Evolutionary conservation across 306 rosid genomes (phyloP), one percentile per base, ranked within the genome.

Genomic region (Argentina anserina): DNA sequence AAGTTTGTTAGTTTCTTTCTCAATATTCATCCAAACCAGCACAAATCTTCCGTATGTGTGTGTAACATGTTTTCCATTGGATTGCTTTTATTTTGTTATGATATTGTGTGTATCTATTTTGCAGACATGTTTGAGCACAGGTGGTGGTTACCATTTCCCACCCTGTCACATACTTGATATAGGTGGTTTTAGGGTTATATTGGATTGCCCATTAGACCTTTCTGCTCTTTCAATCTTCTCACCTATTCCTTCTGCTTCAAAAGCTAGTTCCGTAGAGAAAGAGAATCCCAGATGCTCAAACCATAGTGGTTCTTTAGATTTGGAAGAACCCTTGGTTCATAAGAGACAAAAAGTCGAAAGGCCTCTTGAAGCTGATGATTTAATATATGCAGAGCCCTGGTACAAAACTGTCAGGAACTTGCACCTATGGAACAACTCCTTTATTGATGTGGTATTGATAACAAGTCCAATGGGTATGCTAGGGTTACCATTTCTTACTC

Each of bases 401-500:
- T 92, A 92, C 86, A 86, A 72, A 76, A 87, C 92, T 63, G 84
- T 81, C 40, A 85, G 60, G 40, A 76, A 78, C 73, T 86, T 92
- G 78, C 87, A 87, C 74, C 76, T 84, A 14, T 87, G 95, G 91
- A 85, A 87, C 71, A 75, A 71, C 45, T 82, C 90, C 75, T 87
- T 79, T 66, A 85, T 89, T 58, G 95, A 92, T 87, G 78, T 87
- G 45, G 69, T 92, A 45, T 85, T 90, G 82, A 88, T 90, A 74
- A 87, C 98, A 4, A 90, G 89, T 73, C 95, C 95, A n/a, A 92
- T 90, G 95, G 95, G 97, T 74, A 84, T 92, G 80, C 77, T 92
- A 70, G 96, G 96, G 59, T 78, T 92, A 36, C 96, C 98, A 15
- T 90, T 84, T 83, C 88, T 92, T 75, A 85, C 95, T 69, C 86